Evolutionary conservation across 768 basidiomycete species (phyloP).

Genomic region (Suillus sp.): DNA sequence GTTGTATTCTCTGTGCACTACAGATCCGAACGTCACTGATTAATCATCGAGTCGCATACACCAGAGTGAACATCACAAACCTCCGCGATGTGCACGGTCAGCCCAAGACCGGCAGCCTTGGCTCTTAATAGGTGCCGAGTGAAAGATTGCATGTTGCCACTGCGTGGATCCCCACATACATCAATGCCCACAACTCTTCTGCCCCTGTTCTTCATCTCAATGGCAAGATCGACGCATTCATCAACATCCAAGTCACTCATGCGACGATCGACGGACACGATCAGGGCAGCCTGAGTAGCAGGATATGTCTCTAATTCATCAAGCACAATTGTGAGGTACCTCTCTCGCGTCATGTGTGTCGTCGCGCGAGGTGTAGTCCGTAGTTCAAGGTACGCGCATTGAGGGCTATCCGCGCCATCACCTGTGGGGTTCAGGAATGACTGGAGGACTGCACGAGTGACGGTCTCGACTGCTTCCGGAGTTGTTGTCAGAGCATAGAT

Average conservation of each 20-base stretch:
- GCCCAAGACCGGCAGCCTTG: slow-evolving; percentile 58
- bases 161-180: slow-evolving; percentile 73
- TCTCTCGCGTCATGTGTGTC: slow-evolving; percentile 52
- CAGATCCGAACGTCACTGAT: not conserved
- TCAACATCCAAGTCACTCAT: slow-evolving; percentile 54
- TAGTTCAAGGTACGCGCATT: slow-evolving; percentile 79
- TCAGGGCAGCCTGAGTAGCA: slow-evolving; percentile 52
- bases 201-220: slow-evolving; percentile 54
- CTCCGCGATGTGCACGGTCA: slow-evolving; percentile 88
- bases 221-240: slow-evolving; percentile 62
- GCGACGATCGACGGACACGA: slow-evolving; percentile 73
- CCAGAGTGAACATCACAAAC: slow-evolving; percentile 37
- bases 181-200: slow-evolving; percentile 76
- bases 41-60: not conserved
- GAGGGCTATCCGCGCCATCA: slow-evolving; percentile 32
- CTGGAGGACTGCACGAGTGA: slow-evolving; percentile 66
- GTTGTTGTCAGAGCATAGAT: slow-evolving; percentile 79
- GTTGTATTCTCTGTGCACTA: slow-evolving; percentile 51
- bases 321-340: slow-evolving; percentile 69
- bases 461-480: slow-evolving; percentile 51
- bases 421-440: slow-evolving; percentile 51
- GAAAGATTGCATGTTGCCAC: slow-evolving; percentile 58
- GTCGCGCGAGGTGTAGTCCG: slow-evolving; percentile 76
- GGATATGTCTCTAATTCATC: slow-evolving; percentile 61
- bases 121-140: slow-evolving; percentile 53